A percentile compares a stretch with the other conserved stretches of the same genome.
Conservation (phyloP, 2,329 filamentous ascomycete species). For the Colletotrichum somersetense region DNA sequence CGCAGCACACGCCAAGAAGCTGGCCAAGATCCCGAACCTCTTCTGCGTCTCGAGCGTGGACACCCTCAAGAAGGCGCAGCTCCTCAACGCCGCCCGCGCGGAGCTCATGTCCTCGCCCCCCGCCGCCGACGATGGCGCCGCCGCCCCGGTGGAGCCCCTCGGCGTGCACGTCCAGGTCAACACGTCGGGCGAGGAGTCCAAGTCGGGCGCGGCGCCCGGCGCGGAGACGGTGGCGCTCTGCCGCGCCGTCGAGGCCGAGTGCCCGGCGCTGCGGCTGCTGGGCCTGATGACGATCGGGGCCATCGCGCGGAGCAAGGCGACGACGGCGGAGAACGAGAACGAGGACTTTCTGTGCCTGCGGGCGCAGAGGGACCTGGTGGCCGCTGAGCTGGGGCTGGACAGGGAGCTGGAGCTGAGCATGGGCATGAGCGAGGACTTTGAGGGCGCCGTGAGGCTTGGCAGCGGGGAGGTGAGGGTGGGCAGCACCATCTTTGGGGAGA, state of each 20-base stretch:
- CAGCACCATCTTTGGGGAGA: constrained; percentile 91
- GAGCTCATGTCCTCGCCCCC: constrained; percentile 59
- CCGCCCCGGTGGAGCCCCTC: constrained; percentile 62
- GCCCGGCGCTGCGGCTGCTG: constrained; percentile 78
- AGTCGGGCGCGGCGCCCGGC: constrained; percentile 83
- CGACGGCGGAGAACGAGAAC: constrained; percentile 83
- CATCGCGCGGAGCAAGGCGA: constrained; percentile 84
- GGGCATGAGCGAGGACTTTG: constrained; percentile 98
- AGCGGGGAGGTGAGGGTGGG: constrained; percentile 93
- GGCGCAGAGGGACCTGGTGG: constrained; percentile 78
- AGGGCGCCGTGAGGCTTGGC: constrained; percentile 85
- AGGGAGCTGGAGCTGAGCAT: constrained; percentile 89
- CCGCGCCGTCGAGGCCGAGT: constrained; percentile 75
- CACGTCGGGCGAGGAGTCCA: constrained; percentile 88
- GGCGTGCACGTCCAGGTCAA: constrained; percentile 94
- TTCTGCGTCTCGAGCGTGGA: constrained; percentile 95
- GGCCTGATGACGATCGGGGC: constrained; percentile 98
- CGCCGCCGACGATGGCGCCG: constrained; percentile 45
- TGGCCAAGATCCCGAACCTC: constrained; percentile 89
- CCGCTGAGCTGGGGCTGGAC: constrained; percentile 59
- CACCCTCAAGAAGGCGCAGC: constrained; percentile 84
- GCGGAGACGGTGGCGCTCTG: constrained; percentile 74
- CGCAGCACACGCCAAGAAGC: constrained; percentile 87
- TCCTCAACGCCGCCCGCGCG: constrained; percentile 81
- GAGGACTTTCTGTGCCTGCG: constrained; percentile 84